Base-by-base conservation (phyloP, 805 yeast genomes). In the Isabelozyma gotoi region DNA sequence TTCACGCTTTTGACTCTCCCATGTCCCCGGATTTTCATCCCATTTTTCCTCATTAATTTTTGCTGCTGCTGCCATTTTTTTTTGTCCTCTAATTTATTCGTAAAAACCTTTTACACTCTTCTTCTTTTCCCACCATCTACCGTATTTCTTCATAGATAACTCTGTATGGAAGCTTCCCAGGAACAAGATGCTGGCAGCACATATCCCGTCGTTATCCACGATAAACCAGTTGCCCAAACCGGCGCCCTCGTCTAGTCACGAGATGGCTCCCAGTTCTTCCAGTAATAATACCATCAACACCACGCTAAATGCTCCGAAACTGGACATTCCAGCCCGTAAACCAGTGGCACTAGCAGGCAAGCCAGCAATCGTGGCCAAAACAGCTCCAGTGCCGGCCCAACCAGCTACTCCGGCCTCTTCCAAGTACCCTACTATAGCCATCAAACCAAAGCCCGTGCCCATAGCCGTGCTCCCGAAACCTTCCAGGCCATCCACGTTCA, bases 371-470 rank as follows among this genome's bases (percentile, higher is more conserved):
- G n/a, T n/a, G n/a, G n/a, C n/a, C n/a, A n/a, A n/a, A n/a, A n/a
- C n/a, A n/a, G n/a, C n/a, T n/a, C n/a, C n/a, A n/a, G n/a, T n/a
- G n/a, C n/a, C n/a, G n/a, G n/a, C n/a, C n/a, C n/a, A n/a, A n/a
- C n/a, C n/a, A n/a, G n/a, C n/a, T n/a, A n/a, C n/a, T n/a, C n/a
- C n/a, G n/a, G n/a, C n/a, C n/a, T n/a, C n/a, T 17, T 17, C 36
- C 8, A 36, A 36, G 14, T 36, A n/a, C 20, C 74, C 71, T 1
- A 68, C 71, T 5, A 65, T 68, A 8, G 72, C 73, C 11, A 71
- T 72, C 24, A 67, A 67, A 19, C 68, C 68, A 7, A 57, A 56
- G 21, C 65, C 63, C 3, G 38, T 38, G 14, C 68, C 64, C 19
- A 60, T 60, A 19, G 59, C 67, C 1, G 59, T 59, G 21, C 44